phyloP scores from a whole-genome alignment of 2,329 filamentous ascomycete genomes.

The Diaporthe citri region DNA sequence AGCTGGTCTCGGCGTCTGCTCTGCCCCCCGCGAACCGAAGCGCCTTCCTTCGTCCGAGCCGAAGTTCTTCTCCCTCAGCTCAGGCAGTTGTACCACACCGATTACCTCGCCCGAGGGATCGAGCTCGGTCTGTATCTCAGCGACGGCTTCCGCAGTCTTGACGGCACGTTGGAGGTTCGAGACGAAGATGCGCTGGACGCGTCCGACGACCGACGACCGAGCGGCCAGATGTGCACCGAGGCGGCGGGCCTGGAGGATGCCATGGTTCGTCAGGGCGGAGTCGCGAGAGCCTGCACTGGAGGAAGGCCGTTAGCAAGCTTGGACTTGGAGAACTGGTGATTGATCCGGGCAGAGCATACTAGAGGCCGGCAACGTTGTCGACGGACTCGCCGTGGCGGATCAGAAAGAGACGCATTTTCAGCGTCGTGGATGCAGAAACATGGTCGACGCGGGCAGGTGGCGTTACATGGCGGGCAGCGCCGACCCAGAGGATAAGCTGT shows the following conservation, averaged over 20 bases:
- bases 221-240: conserved; percentile 73
- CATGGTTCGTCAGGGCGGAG: conserved; percentile 84
- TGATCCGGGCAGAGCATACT: conserved; percentile 63
- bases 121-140: conserved; percentile 61
- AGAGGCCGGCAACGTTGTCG: conserved; percentile 85
- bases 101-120: conserved; percentile 8
- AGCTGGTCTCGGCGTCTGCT: conserved; percentile 42
- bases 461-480: conserved; percentile 15
- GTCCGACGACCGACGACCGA: conserved; percentile 44
- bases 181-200: conserved; percentile 76
- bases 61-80: conserved; percentile 81
- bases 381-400: conserved; percentile 92
- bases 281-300: conserved; percentile 81
- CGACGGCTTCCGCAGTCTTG: conserved; percentile 77
- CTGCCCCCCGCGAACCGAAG: conserved; percentile 55
- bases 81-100: conserved; percentile 54
- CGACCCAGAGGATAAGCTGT: background rate
- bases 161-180: conserved; percentile 82
- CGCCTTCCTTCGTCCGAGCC: conserved; percentile 77
- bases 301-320: conserved; percentile 62
- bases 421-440: conserved; percentile 24
- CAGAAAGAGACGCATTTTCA: conserved; percentile 70
- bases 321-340: conserved; percentile 36
- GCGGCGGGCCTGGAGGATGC: conserved; percentile 80
- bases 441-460: background rate